Conservation (phyloP, 1,139 yeast species). For the Hyphopichia buzzinii region DNA sequence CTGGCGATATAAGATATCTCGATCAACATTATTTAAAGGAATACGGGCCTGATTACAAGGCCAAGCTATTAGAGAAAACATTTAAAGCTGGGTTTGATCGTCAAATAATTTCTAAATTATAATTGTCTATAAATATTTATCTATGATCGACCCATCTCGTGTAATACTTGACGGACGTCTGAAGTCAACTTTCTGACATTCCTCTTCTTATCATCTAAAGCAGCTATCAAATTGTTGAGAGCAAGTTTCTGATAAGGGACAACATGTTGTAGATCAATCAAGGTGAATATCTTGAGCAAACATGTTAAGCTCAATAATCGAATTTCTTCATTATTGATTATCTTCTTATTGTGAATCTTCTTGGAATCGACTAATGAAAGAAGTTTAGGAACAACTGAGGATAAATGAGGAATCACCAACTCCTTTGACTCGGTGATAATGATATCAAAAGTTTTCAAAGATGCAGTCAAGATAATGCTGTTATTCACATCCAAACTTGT, state of each 20-base stretch:
- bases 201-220: conserved; percentile 75
- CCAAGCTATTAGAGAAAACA: background rate
- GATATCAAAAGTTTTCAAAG: conserved; percentile 52
- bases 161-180: conserved; percentile 75
- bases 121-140: background rate
- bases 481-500: conserved; percentile 56
- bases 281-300: conserved; percentile 44
- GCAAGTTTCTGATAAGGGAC: conserved; percentile 53
- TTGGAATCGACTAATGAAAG: conserved; percentile 31
- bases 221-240: conserved; percentile 46
- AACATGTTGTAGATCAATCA: conserved; percentile 38
- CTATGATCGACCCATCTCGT: conserved; percentile 42
- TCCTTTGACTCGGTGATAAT: conserved; percentile 53
- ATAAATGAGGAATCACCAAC: conserved; percentile 51
- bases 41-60: conserved; percentile 4
- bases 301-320: conserved; percentile 59
- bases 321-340: conserved; percentile 39
- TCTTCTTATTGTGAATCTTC: conserved; percentile 19
- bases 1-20: conserved; percentile 5
- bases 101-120: background rate
- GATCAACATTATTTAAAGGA: conserved; percentile 3
- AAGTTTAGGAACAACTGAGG: conserved; percentile 56
- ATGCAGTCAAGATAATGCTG: conserved; percentile 55
- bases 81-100: background rate
- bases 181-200: conserved; percentile 71